Conservation (phyloP, 169 alveolate genomes). For the Plasmodium reichenowi region DNA sequence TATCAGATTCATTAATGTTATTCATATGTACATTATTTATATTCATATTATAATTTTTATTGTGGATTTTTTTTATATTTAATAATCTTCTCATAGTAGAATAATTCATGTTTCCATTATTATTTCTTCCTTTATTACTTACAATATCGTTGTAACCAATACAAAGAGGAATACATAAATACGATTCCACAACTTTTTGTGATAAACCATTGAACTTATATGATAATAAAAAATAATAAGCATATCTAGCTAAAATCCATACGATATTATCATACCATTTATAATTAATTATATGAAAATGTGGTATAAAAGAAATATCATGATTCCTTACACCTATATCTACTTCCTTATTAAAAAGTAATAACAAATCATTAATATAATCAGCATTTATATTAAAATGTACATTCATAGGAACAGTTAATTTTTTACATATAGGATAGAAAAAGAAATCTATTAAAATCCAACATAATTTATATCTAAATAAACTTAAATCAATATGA, state of each 20-base stretch:
- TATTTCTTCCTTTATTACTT: conserved; percentile 3
- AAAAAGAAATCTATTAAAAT: conserved; percentile 65
- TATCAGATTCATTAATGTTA: background rate
- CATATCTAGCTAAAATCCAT: conserved; percentile 71
- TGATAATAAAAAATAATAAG: conserved; percentile 49
- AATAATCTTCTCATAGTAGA: conserved; percentile 69
- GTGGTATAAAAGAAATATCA: conserved; percentile 73
- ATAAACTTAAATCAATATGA: conserved; percentile 57
- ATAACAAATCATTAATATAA: conserved; percentile 48
- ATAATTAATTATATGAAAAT: conserved; percentile 73
- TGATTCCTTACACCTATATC: conserved; percentile 59
- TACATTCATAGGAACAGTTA: conserved; percentile 64
- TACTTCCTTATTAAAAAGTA: conserved; percentile 27
- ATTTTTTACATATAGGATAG: conserved; percentile 59
- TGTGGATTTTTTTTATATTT: conserved; percentile 41
- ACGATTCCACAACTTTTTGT: conserved; percentile 57
- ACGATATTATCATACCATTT: conserved; percentile 75
- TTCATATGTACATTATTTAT: conserved; percentile 10
- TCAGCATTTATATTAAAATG: conserved; percentile 61
- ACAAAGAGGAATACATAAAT: conserved; percentile 66
- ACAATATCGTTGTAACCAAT: conserved; percentile 57
- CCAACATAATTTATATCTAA: conserved; percentile 76
- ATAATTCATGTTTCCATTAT: conserved; percentile 32
- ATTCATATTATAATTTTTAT: conserved; percentile 25
- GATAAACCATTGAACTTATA: conserved; percentile 57